These are phyloP conservation scores for Candolleomyces aberdarensis DNA, from an alignment of 768 basidiomycete genomes.

Conservation along the genomic window DNA sequence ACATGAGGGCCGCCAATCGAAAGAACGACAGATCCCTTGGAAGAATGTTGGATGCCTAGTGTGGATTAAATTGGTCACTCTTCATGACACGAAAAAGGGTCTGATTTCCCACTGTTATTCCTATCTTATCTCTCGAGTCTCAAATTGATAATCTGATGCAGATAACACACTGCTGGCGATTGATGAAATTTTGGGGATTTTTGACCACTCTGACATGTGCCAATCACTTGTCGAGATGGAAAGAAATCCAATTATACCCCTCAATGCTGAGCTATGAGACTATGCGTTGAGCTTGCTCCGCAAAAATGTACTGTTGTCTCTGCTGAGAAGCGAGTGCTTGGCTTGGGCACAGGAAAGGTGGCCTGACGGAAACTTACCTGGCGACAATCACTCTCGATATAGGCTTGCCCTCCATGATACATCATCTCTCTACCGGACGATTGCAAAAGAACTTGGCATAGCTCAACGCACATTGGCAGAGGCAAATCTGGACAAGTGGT, in stretches of 20 bases:
- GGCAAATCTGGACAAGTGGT: conserved; percentile 24
- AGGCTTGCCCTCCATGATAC: conserved; percentile 15
- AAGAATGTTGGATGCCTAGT: background rate
- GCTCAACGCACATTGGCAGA: conserved; percentile 18
- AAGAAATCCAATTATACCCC: background rate
- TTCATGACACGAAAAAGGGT: background rate
- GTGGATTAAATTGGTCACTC: background rate
- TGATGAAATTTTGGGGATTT: conserved; percentile 17
- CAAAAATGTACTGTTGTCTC: conserved; percentile 15
- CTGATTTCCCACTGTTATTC: background rate
- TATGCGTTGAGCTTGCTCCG: background rate
- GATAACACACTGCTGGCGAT: conserved; percentile 15
- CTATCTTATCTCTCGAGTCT: too few species aligned
- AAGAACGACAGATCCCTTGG: background rate
- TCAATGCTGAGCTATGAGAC: background rate
- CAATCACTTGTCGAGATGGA: conserved; percentile 2
- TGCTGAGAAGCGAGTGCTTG: conserved; percentile 16
- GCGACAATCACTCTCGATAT: conserved; percentile 15
- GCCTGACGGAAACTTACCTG: conserved; percentile 7
- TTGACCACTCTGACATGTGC: conserved; percentile 19
- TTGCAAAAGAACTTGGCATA: conserved; percentile 19
- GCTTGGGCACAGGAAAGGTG: conserved; percentile 17
- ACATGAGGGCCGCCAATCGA: background rate
- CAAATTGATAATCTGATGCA: too few species aligned
- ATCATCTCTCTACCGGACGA: conserved; percentile 20